phyloP scores from a whole-genome alignment of 2,329 filamentous ascomycete genomes.

The Phialophora chinensis region DNA sequence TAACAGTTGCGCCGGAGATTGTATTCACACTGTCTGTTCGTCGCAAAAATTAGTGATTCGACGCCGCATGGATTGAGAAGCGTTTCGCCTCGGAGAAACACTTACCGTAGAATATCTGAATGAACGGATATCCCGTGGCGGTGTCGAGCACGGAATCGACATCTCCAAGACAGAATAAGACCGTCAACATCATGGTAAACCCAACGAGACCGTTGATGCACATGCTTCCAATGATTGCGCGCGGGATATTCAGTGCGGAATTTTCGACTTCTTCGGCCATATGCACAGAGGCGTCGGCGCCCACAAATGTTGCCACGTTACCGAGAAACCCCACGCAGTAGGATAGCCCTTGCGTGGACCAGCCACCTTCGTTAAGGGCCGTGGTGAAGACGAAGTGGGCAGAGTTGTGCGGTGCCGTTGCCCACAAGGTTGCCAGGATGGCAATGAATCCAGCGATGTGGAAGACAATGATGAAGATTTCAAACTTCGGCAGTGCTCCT shows the following conservation, averaged over 20 bases:
- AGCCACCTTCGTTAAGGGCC: slow-evolving; percentile 44
- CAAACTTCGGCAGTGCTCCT: slow-evolving; percentile 49
- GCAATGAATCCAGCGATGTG: slow-evolving; percentile 57
- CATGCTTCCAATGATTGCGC: slow-evolving; percentile 41
- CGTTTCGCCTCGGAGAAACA: not conserved
- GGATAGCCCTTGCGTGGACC: slow-evolving; percentile 45
- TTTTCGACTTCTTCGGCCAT: slow-evolving; percentile 43
- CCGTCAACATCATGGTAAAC: slow-evolving; percentile 46
- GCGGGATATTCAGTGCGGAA: slow-evolving; percentile 41
- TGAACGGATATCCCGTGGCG: slow-evolving; percentile 44
- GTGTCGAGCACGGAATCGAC: slow-evolving; percentile 42
- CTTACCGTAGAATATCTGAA: slow-evolving; percentile 42
- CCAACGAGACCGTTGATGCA: slow-evolving; percentile 45
- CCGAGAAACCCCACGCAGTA: slow-evolving; percentile 47
- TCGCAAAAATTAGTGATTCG: not conserved
- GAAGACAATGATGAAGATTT: slow-evolving; percentile 51
- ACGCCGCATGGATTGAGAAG: not conserved
- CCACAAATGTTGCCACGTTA: slow-evolving; percentile 46
- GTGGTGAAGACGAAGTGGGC: slow-evolving; percentile 45
- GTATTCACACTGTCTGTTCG: slow-evolving; percentile 36
- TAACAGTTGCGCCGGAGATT: slow-evolving; percentile 39
- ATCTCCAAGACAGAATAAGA: slow-evolving; percentile 46
- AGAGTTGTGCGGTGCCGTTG: slow-evolving; percentile 42
- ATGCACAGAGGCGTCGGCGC: slow-evolving; percentile 41
- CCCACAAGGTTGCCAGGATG: slow-evolving; percentile 47